Conservation (phyloP, 2,329 filamentous ascomycete genomes). For the Apiospora rasikravindrae region DNA sequence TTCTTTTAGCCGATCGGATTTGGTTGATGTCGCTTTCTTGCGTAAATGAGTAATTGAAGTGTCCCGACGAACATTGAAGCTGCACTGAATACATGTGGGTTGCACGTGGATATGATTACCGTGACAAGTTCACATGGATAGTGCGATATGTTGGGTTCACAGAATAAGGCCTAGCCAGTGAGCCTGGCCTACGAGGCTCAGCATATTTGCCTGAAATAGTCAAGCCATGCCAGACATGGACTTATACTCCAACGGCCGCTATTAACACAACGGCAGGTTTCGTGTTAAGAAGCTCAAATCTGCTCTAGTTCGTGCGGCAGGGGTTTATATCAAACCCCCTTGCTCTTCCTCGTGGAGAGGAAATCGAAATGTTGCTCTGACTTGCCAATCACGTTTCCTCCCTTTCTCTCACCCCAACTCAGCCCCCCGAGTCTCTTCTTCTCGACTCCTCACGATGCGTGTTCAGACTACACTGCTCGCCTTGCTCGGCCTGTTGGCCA, state of each 20-base stretch:
- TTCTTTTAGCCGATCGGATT: not conserved
- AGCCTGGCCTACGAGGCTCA: not conserved
- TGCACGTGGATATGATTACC: not conserved
- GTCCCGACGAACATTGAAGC: not conserved
- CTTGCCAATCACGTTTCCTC: not conserved
- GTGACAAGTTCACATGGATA: not conserved
- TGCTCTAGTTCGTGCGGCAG: not conserved
- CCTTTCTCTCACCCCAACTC: not conserved
- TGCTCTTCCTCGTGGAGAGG: not conserved
- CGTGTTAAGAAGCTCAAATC: not conserved
- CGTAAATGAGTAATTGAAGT: not conserved
- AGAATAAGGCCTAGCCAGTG: not conserved
- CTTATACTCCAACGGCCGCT: not conserved
- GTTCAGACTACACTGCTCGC: not conserved
- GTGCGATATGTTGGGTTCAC: not conserved
- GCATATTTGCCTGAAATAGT: not conserved
- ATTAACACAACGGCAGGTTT: not conserved
- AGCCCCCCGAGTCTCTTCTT: not conserved
- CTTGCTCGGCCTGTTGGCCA: not conserved
- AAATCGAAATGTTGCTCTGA: not conserved
- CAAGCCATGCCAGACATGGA: not conserved
- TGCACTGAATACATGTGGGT: not conserved
- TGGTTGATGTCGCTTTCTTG: not conserved
- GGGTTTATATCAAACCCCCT: not conserved
- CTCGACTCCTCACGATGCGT: not conserved